These are phyloP conservation scores for Pleurotus platypus DNA, from an alignment of 768 basidiomycete species.

Conservation along the genomic window DNA sequence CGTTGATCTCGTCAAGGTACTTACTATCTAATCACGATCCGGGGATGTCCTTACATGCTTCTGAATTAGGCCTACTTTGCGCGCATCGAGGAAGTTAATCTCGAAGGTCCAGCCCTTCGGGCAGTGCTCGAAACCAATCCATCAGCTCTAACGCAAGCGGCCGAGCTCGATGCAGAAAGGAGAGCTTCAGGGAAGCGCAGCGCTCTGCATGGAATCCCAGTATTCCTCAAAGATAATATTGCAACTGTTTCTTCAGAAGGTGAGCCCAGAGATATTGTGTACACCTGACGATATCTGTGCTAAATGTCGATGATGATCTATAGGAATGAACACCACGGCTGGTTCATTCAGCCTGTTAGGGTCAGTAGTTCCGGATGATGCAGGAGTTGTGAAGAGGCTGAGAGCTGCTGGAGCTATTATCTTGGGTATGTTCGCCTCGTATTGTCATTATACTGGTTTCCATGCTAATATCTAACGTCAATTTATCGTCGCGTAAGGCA, in stretches of 20 bases:
- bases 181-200: constrained; percentile 38
- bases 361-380: constrained; percentile 42
- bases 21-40: background rate
- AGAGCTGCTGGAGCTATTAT: constrained; percentile 8
- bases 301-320: background rate
- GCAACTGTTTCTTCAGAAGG: constrained; percentile 43
- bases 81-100: constrained; percentile 67
- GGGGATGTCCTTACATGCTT: background rate
- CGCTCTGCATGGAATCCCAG: constrained; percentile 50
- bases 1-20: constrained; percentile 59
- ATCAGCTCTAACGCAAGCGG: constrained; percentile 49
- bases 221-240: constrained; percentile 51
- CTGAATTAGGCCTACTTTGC: constrained; percentile 56
- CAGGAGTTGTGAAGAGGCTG: constrained; percentile 40
- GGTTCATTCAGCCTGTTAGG: constrained; percentile 39
- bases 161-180: constrained; percentile 42
- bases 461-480: no score
- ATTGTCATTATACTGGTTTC: no score
- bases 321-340: constrained; percentile 9
- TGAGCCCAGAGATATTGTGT: constrained; percentile 7
- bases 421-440: background rate
- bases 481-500: constrained; percentile 24
- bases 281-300: background rate
- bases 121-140: constrained; percentile 60
- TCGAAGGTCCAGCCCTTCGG: constrained; percentile 50